Percentiles rank a stretch among this genome's conserved stretches.
Evolutionary conservation across 352 stramenopile species (phyloP).

Genomic region (Achlya hypogyna): DNA sequence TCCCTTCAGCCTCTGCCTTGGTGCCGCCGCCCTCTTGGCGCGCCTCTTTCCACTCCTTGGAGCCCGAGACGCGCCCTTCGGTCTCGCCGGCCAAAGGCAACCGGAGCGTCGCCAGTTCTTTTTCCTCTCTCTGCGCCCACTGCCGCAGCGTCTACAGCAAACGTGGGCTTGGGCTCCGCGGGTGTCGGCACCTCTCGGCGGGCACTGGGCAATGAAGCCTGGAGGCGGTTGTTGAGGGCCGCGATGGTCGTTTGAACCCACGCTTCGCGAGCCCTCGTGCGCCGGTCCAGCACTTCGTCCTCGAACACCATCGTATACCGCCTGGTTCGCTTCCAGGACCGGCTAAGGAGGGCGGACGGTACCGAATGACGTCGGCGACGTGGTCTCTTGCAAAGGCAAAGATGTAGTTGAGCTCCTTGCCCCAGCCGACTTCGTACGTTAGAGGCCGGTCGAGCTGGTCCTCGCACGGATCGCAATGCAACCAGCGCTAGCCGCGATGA

Average conservation of each 20-base stretch:
- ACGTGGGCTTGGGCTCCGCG: background rate
- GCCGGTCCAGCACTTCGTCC: conserved; percentile 41
- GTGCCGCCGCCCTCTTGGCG: conserved; percentile 59
- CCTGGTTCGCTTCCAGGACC: background rate
- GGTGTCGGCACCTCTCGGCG: conserved; percentile 20
- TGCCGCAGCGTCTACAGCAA: conserved; percentile 25
- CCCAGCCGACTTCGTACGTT: conserved; percentile 94
- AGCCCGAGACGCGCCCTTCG: conserved; percentile 68
- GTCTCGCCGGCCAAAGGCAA: conserved; percentile 36
- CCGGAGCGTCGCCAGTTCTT: conserved; percentile 35
- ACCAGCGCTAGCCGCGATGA: conserved; percentile 43
- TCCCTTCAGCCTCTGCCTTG: background rate
- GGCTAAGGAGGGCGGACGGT: background rate
- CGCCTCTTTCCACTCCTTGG: conserved; percentile 63
- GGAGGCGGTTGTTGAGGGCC: conserved; percentile 39
- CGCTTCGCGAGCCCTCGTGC: conserved; percentile 52
- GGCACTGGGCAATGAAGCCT: conserved; percentile 25
- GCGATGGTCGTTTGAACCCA: conserved; percentile 47
- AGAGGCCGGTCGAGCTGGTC: conserved; percentile 86
- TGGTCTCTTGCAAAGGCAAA: conserved; percentile 83
- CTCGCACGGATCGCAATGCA: conserved; percentile 94
- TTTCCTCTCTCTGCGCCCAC: conserved; percentile 32
- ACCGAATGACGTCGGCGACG: conserved; percentile 84
- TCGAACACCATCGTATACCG: conserved; percentile 67
- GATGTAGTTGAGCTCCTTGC: conserved; percentile 90